Evolutionary conservation across 768 basidiomycete genomes (phyloP), one percentile per base, ranked within the genome.

Genomic region (Cubamyces sp.): DNA sequence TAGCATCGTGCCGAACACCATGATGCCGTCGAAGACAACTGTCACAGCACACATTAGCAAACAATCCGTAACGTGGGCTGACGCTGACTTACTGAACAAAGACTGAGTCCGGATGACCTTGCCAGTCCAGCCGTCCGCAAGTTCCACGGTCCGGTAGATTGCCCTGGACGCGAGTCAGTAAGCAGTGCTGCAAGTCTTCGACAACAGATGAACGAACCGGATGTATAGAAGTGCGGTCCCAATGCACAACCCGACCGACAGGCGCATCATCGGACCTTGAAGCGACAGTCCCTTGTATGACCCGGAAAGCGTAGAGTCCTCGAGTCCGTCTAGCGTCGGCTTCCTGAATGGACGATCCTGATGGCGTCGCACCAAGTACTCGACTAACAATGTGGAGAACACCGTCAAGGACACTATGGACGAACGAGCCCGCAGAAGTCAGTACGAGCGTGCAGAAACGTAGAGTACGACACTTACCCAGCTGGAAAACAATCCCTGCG

Each of bases 1-100:
- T 60, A 71, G 77, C 23, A 82, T 78, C 0, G 82, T 79, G 11
- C 83, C 65, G 5, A 74, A 65, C 39, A 83, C 74, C 76, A 82
- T 81, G 5, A 70, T 74, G 18, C 79, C 83, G 63, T 85, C 84
- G 16, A 84, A 72, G 3, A 79, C 71, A 64, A 81, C 83, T 84
- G 46, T 11, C 37, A 16, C 15, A 28, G 41, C 8, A 52, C 25
- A 28, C 11, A 26, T 28, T 1, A 48, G 41, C 11, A n/a, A 14
- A 23, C 39, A 9, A 26, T 25, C 9, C 34, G 34, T 34, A 11
- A 34, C 9, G 1, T 34, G 34, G 34, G 34, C 34, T 5, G 26
- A 39, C 12, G 12, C n/a, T 25, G 46, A 75, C 79, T 34, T 47
- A 82, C 81, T 77, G 72, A 84, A 83, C 57, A 77, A 79, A 1